Evolutionary conservation across 257 asterid genomes (phyloP), one percentile per base, ranked within the genome.

Genomic region (Solanum bulbocastanum): DNA sequence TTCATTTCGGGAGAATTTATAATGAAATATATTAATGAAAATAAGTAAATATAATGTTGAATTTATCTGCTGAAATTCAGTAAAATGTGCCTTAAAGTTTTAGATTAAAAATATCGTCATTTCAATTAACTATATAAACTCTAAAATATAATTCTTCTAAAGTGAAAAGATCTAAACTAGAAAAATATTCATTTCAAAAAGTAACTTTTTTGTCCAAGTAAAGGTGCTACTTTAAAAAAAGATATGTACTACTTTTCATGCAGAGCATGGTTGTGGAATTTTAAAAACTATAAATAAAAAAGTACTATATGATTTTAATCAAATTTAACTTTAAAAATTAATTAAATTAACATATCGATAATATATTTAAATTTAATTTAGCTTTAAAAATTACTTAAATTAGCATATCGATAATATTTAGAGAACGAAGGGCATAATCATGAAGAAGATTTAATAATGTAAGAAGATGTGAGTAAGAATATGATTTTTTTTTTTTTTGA

Each of bases 311-410:
- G 0, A 20, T 58, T 58, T 56, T 58, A 8, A 58, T 8, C 1
- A 20, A 20, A 3, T 56, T 56, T 56, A 0, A 0, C 1, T 7
- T 58, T 58, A 58, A 58, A 58, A 58, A 58, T 49, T 49, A 49
- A 0, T 15, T 15, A 49, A 49, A 49, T 0, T 49, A 0, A 4
- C 0, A 0, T 15, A 0, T 49, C 8, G 8, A 49, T 0, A 49
- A 1, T 49, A 49, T 49, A 49, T 49, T n/a, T n/a, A n/a, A n/a
- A n/a, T n/a, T n/a, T n/a, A 20, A 3, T 56, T 56, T 56, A 0
- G 0, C 1, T 7, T 58, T 58, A 58, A 58, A 58, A 58, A 58
- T 49, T 49, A 49, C 0, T 15, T 15, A 49, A 49, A 49, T 0
- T 49, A 0, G 4, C 0, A 0, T 15, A 0, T 49, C 8, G 8